Percentiles rank a stretch among this genome's conserved stretches.
These are phyloP conservation scores for Blastomyces silverae DNA, from an alignment of 2,329 filamentous ascomycete genomes.

Conservation along the genomic window DNA sequence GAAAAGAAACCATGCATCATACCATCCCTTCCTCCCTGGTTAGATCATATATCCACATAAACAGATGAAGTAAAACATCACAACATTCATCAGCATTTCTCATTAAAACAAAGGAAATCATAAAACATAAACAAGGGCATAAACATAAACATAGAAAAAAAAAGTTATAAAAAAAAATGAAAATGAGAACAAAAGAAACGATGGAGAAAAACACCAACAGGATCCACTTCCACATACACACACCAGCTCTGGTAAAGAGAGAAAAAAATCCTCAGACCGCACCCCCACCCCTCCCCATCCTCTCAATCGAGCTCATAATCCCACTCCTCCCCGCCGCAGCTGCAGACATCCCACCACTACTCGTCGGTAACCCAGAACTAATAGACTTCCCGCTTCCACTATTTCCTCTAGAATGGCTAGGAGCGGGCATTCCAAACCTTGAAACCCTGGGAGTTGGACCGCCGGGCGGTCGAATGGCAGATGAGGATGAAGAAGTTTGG, in stretches of 20 bases:
- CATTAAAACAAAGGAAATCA: conserved; percentile 6
- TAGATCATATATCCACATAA: background rate
- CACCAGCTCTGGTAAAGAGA: background rate
- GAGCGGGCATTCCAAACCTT: conserved; percentile 30
- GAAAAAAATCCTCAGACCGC: conserved; percentile 3
- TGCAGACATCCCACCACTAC: conserved; percentile 33
- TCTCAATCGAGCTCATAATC: conserved; percentile 79
- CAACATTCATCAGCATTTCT: conserved; percentile 3
- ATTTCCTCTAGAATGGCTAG: conserved; percentile 30
- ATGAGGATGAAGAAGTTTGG: conserved; percentile 18
- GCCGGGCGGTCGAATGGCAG: conserved; percentile 28
- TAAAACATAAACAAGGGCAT: background rate
- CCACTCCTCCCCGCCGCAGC: conserved; percentile 53
- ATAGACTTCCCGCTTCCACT: conserved; percentile 24
- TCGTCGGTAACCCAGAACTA: conserved; percentile 13
- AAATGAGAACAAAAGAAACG: background rate
- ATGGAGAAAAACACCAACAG: background rate
- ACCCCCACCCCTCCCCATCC: conserved; percentile 59
- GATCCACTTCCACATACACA: background rate
- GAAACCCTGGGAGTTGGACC: conserved; percentile 29
- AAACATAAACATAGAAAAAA: conserved; percentile 5
- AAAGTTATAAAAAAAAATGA: background rate
- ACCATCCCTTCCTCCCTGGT: background rate
- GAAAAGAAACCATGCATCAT: background rate
- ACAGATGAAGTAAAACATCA: background rate